Evolutionary conservation across 345 rosid species (phyloP).

Genomic region (Eutrema japonicum): DNA sequence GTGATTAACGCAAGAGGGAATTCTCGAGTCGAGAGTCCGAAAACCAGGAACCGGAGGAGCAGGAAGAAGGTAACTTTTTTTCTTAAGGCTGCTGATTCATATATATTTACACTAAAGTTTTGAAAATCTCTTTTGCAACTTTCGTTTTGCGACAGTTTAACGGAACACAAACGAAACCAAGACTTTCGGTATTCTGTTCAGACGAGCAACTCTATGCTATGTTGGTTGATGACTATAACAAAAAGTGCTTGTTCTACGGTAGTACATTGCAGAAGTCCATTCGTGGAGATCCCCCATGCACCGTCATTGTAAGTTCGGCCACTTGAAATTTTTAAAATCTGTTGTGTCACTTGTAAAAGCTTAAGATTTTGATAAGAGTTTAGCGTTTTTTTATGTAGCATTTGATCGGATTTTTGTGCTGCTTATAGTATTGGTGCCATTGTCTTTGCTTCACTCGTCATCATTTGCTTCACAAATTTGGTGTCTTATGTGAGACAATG

Average conservation of each 20-base stretch:
- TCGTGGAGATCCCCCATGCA: constrained; percentile 60
- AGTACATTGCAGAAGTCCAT: constrained; percentile 86
- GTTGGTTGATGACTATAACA: constrained; percentile 88
- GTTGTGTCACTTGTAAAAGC: no score
- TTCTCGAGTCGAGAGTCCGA: constrained; percentile 65
- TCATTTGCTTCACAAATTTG: constrained; percentile 6
- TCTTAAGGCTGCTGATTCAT: neutral
- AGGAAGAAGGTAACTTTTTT: constrained; percentile 65
- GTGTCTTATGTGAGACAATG: constrained; percentile 3
- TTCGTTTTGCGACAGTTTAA: constrained; percentile 23
- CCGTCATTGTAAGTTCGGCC: constrained; percentile 58
- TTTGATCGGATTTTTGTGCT: neutral
- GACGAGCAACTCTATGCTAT: constrained; percentile 83
- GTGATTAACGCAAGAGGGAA: constrained; percentile 60
- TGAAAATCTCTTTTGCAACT: constrained; percentile 17
- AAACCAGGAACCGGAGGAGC: constrained; percentile 64
- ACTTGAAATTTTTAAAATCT: neutral
- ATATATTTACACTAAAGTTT: neutral
- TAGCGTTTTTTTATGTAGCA: neutral
- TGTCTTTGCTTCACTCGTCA: neutral
- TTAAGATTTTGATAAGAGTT: neutral
- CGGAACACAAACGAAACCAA: constrained; percentile 61
- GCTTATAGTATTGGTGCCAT: constrained; percentile 5
- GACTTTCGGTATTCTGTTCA: constrained; percentile 92
- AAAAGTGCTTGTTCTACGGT: constrained; percentile 75